Evolutionary conservation across 2,329 filamentous ascomycete genomes (phyloP), one percentile per base, ranked within the genome.

Genomic region (Apiospora pterosperma): DNA sequence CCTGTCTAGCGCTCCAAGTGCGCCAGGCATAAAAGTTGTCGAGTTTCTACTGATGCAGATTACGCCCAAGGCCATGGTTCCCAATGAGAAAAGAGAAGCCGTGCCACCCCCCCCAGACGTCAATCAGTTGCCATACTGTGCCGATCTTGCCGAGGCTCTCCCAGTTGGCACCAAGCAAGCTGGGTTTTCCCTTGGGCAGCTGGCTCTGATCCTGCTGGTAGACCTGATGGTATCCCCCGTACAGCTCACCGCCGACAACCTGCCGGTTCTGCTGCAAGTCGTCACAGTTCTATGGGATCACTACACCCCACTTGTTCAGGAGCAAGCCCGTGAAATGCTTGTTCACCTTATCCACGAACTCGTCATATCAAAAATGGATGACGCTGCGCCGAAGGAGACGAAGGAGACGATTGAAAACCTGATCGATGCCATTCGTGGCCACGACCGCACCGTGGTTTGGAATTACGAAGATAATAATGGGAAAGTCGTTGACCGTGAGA

Each of bases 271-370:
- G 23, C 81, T 99, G 16, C 96, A 99, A 76, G 92, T 97, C 10
- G 90, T 97, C 5, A 90, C 95, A 14, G 93, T 98, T 4, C 85
- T 98, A 1, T 99, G 96, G 96, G 96, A 99, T 75, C 95, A 98
- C 73, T 97, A 99, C 73, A 97, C 92, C 1, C 89, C 92, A 3
- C 86, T 97, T 12, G 96, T 99, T 1, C 95, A 98, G 76, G 96
- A 98, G 70, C 95, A 99, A 76, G 94, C 96, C 36, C 89, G 94
- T 60, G 96, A 99, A 77, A 97, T 99, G 94, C 86, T 99, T 19
- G 94, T 99, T 2, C 96, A 99, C 80, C 85, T 99, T 21, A 96
- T 99, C 59, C 96, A 99, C 72, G 96, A 98, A 76, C 84, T 98
- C 7, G 93, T 99, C 41, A 93, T 97, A 34, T 88, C 88, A 1